Evolutionary conservation across 148 eudicot species (phyloP).

Genomic region (Camellia lanceoleosa): DNA sequence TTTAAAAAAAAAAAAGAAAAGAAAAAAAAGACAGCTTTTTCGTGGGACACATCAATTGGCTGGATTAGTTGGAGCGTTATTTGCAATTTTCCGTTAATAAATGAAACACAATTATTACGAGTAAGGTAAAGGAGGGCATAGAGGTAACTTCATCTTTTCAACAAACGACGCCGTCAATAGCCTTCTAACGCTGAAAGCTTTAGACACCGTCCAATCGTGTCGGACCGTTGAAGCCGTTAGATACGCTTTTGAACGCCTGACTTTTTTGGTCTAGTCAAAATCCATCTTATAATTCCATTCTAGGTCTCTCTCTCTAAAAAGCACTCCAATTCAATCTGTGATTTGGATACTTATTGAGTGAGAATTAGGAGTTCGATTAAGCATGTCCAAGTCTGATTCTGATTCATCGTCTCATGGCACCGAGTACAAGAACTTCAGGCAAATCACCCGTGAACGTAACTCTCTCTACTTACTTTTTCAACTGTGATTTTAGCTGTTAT

Average conservation of each 20-base stretch:
- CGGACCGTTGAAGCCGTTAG: conserved; percentile 8
- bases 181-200: neutral
- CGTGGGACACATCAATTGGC: too few species aligned
- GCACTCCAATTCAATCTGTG: neutral
- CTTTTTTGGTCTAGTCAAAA: neutral
- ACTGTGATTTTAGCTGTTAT: too few species aligned
- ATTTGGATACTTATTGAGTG: neutral
- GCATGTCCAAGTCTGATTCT: conserved; percentile 86
- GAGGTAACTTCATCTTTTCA: too few species aligned
- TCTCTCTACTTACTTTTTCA: neutral
- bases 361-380: conserved; percentile 2
- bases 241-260: conserved; percentile 2
- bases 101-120: too few species aligned
- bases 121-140: too few species aligned
- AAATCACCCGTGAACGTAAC: conserved; percentile 73
- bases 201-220: neutral
- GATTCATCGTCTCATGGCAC: conserved; percentile 58
- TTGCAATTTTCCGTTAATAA: too few species aligned
- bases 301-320: neutral
- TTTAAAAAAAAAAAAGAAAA: too few species aligned
- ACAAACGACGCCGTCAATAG: too few species aligned
- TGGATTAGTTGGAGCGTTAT: too few species aligned
- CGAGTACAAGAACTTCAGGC: conserved; percentile 65
- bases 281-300: neutral
- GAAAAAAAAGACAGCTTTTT: too few species aligned